A percentile compares a stretch with the other conserved stretches of the same genome.
Evolutionary conservation across 2,329 filamentous ascomycete species (phyloP).

Genomic region (Pseudogymnoascus destructans): DNA sequence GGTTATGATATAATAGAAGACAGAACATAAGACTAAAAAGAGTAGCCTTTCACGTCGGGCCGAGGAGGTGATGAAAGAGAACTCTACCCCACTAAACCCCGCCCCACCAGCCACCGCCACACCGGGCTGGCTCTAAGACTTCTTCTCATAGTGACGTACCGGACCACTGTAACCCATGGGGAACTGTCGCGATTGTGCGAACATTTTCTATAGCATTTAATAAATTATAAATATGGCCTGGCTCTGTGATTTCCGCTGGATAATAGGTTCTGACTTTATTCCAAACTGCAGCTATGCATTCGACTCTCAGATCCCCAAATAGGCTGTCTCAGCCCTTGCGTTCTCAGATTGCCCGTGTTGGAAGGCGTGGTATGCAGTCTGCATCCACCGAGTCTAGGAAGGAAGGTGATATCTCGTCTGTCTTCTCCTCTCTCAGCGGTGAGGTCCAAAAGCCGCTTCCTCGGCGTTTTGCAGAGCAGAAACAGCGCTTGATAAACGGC

Average conservation of each 20-base stretch:
- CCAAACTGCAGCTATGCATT: background rate
- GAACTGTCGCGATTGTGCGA: background rate
- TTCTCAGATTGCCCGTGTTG: background rate
- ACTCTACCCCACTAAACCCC: background rate
- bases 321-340: background rate
- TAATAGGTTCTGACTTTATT: background rate
- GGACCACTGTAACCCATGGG: background rate
- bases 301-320: conserved; percentile 3
- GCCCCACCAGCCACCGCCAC: conserved; percentile 6
- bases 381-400: conserved; percentile 20
- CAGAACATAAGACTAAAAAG: background rate
- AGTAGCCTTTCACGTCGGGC: background rate
- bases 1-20: background rate
- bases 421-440: conserved; percentile 47
- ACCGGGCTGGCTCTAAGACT: background rate
- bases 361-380: background rate
- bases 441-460: conserved; percentile 35
- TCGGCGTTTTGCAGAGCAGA: conserved; percentile 42
- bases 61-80: background rate
- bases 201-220: background rate
- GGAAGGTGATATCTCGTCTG: conserved; percentile 49
- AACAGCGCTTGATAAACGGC: conserved; percentile 37
- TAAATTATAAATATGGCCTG: conserved; percentile 1
- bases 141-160: background rate
- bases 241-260: background rate